Conservation (phyloP, 2,329 filamentous ascomycete species). For the Xylariaceae sp. region DNA sequence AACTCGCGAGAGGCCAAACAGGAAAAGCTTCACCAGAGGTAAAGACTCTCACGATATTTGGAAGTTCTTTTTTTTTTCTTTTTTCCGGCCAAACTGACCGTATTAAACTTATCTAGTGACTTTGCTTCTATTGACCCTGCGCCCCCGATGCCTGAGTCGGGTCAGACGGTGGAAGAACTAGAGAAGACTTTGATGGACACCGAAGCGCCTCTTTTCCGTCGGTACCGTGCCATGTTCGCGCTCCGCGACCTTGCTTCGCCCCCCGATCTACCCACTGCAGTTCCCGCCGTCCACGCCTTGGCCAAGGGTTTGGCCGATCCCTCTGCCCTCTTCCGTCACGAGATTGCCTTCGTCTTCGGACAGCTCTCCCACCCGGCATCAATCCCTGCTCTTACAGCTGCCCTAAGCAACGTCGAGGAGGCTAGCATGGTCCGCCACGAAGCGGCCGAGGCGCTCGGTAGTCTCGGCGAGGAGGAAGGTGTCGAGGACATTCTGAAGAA, state of each 20-base stretch:
- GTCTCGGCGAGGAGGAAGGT: constrained; percentile 85
- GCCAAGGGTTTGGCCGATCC: constrained; percentile 79
- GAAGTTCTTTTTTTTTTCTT: background rate
- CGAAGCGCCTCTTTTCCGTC: constrained; percentile 73
- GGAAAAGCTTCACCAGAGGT: constrained; percentile 82
- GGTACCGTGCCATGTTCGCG: constrained; percentile 97
- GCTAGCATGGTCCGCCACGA: constrained; percentile 97
- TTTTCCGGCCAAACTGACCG: constrained; percentile 18
- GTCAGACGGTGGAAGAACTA: constrained; percentile 66
- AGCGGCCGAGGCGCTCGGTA: constrained; percentile 91
- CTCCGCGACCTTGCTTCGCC: constrained; percentile 92
- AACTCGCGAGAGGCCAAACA: constrained; percentile 63
- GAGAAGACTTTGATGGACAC: constrained; percentile 75
- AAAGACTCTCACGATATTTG: constrained; percentile 24
- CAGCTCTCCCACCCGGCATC: constrained; percentile 95
- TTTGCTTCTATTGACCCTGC: constrained; percentile 95
- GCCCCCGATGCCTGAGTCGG: constrained; percentile 72
- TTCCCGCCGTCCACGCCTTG: constrained; percentile 79
- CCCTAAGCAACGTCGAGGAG: constrained; percentile 74
- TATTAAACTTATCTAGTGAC: constrained; percentile 54
- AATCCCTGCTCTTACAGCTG: constrained; percentile 77
- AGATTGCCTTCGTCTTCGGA: constrained; percentile 97
- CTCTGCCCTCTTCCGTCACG: constrained; percentile 92
- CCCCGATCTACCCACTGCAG: constrained; percentile 81
- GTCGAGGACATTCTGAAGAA: constrained; percentile 79